These are phyloP conservation scores for Pythium sukuiense DNA, from an alignment of 352 stramenopile species.

Conservation along the genomic window DNA sequence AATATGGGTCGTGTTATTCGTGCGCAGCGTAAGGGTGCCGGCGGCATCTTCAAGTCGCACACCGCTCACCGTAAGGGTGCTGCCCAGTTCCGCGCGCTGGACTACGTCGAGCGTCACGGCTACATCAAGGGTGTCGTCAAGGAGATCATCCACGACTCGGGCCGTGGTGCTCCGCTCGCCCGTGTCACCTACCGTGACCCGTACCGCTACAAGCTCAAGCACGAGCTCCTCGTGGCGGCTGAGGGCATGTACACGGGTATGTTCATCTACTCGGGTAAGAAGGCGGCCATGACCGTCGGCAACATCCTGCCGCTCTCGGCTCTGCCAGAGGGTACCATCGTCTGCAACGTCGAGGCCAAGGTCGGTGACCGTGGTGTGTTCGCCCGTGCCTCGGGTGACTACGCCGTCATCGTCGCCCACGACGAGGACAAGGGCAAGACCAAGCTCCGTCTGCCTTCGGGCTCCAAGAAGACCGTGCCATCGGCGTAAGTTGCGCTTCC, in stretches of 20 bases:
- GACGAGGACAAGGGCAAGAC: constrained; percentile 98
- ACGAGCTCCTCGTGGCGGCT: constrained; percentile 96
- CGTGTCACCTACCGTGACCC: constrained; percentile 93
- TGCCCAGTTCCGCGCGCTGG: constrained; percentile 69
- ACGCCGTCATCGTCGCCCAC: constrained; percentile 98
- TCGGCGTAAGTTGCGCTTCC: constrained; percentile 80
- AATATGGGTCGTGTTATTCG: constrained; percentile 89
- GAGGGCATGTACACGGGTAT: constrained; percentile 99
- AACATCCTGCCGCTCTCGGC: constrained; percentile 96
- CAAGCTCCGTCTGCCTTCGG: constrained; percentile 94
- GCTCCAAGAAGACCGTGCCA: constrained; percentile 97
- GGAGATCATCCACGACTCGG: constrained; percentile 99
- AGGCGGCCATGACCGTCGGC: constrained; percentile 94
- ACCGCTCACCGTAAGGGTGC: constrained; percentile 76
- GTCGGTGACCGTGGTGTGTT: constrained; percentile 96
- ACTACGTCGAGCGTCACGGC: constrained; percentile 94
- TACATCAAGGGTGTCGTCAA: constrained; percentile 99
- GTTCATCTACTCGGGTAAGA: constrained; percentile 99
- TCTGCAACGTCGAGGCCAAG: constrained; percentile 97
- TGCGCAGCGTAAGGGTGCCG: constrained; percentile 88
- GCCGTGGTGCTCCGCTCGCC: constrained; percentile 95
- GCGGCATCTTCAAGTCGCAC: constrained; percentile 85
- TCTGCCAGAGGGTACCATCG: constrained; percentile 98
- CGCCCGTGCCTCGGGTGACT: constrained; percentile 96
- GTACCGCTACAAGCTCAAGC: constrained; percentile 89